Evolutionary conservation across 2,329 filamentous ascomycete species (phyloP).

Genomic region (Colletotrichum orchidophilum): DNA sequence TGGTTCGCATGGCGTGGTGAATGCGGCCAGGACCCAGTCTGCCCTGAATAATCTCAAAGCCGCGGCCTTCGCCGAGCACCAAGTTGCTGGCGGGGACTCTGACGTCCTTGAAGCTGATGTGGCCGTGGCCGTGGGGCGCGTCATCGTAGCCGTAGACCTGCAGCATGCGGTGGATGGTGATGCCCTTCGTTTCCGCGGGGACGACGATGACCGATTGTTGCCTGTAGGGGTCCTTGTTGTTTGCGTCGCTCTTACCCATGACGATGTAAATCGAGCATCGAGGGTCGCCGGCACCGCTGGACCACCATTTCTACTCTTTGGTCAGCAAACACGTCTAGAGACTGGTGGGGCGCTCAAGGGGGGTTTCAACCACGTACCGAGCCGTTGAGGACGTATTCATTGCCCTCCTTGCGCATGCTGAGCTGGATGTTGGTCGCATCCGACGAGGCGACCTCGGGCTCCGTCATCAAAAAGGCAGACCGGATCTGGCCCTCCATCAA

Average conservation of each 20-base stretch:
- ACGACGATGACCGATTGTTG: conserved; percentile 96
- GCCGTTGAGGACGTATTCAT: conserved; percentile 92
- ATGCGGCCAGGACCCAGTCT: conserved; percentile 95
- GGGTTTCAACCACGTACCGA: conserved; percentile 63
- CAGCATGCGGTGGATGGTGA: conserved; percentile 94
- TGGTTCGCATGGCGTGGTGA: conserved; percentile 96
- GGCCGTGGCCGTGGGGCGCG: conserved; percentile 96
- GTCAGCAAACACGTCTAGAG: background rate
- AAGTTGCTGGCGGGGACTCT: conserved; percentile 86
- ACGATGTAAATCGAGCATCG: conserved; percentile 94
- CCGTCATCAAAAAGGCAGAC: conserved; percentile 93
- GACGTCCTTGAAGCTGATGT: conserved; percentile 89
- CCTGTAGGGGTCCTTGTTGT: conserved; percentile 80
- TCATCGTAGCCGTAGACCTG: conserved; percentile 96
- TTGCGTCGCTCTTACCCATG: conserved; percentile 90
- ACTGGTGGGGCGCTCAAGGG: too few species aligned
- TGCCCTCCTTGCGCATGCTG: conserved; percentile 81
- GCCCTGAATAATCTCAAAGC: conserved; percentile 98
- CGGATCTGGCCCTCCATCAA: conserved; percentile 86
- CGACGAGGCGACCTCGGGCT: conserved; percentile 86
- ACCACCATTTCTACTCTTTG: conserved; percentile 91
- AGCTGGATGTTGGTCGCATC: conserved; percentile 95
- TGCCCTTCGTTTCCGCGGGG: conserved; percentile 80
- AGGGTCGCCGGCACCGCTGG: conserved; percentile 91
- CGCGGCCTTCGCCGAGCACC: conserved; percentile 90